Percentiles rank a stretch among this genome's conserved stretches.
These are phyloP conservation scores for Macrotyloma uniflorum DNA, from an alignment of 306 rosid species.

Conservation along the genomic window DNA sequence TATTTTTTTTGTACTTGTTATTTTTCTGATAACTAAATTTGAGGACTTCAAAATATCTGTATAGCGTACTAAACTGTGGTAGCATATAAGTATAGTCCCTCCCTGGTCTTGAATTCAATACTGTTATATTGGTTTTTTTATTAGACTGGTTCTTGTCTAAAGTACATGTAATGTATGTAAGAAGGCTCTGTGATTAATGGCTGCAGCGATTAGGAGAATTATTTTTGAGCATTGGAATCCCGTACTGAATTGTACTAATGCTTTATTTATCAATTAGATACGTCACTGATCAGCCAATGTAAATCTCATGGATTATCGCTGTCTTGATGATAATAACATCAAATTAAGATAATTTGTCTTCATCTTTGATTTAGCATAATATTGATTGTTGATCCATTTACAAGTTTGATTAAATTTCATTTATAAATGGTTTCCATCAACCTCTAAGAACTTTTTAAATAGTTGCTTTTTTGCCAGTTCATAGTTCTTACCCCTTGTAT, in stretches of 20 bases:
- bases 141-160: conserved; percentile 14
- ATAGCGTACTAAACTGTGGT: conserved; percentile 10
- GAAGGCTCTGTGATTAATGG: not conserved
- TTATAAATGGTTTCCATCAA: conserved; percentile 27
- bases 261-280: not conserved
- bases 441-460: not conserved
- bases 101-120: not conserved
- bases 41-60: not conserved
- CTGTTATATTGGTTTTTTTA: not conserved
- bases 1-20: not conserved
- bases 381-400: conserved; percentile 15
- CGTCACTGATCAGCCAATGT: not conserved
- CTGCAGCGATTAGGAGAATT: not conserved
- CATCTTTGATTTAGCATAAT: conserved; percentile 24
- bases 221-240: not conserved
- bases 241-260: conserved; percentile 12
- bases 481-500: not conserved
- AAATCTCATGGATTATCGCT: not conserved
- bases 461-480: conserved; percentile 4
- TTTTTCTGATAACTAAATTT: not conserved
- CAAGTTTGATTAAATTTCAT: not conserved
- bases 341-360: conserved; percentile 19
- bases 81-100: not conserved
- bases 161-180: conserved; percentile 17
- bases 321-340: conserved; percentile 12